phyloP scores from a whole-genome alignment of 2,329 filamentous ascomycete genomes.

The Colletotrichum echinochloae region DNA sequence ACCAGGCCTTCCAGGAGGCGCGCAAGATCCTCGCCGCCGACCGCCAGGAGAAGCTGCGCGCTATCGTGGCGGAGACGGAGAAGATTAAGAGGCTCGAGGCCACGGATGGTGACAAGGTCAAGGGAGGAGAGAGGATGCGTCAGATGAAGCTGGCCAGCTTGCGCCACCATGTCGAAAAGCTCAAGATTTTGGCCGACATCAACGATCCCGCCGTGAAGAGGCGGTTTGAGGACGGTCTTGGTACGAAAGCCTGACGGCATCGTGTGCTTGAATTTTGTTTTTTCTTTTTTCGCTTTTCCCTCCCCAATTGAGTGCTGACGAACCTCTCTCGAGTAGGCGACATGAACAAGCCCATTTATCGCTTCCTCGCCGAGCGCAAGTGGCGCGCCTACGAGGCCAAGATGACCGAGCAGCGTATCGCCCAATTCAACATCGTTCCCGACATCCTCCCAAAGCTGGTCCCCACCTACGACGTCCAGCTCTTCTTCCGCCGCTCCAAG shows the following conservation, averaged over 20 bases:
- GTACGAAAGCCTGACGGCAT: conserved; percentile 61
- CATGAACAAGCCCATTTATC: conserved; percentile 97
- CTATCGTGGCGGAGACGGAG: conserved; percentile 75
- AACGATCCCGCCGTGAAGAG: conserved; percentile 96
- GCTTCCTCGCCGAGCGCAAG: conserved; percentile 85
- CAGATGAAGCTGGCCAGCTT: conserved; percentile 76
- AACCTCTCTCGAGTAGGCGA: conserved; percentile 69
- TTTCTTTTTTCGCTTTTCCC: too few species aligned
- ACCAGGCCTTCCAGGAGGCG: conserved; percentile 98
- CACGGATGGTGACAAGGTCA: conserved; percentile 66
- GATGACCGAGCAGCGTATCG: conserved; percentile 85
- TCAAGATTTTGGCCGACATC: conserved; percentile 93
- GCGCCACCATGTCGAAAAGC: conserved; percentile 76
- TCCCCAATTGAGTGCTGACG: conserved; percentile 20
- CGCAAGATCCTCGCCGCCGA: conserved; percentile 85
- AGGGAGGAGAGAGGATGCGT: conserved; percentile 74
- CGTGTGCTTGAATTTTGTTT: not conserved
- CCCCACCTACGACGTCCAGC: conserved; percentile 81
- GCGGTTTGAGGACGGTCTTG: conserved; percentile 89
- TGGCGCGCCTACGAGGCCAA: conserved; percentile 87
- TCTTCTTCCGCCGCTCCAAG: conserved; percentile 80
- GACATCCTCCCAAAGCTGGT: conserved; percentile 87
- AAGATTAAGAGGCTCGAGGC: conserved; percentile 77
- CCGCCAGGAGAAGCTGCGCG: conserved; percentile 80
- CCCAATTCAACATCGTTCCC: conserved; percentile 87